Evolutionary conservation across 768 basidiomycete species (phyloP).

Genomic region (Psilocybe tampanensis): DNA sequence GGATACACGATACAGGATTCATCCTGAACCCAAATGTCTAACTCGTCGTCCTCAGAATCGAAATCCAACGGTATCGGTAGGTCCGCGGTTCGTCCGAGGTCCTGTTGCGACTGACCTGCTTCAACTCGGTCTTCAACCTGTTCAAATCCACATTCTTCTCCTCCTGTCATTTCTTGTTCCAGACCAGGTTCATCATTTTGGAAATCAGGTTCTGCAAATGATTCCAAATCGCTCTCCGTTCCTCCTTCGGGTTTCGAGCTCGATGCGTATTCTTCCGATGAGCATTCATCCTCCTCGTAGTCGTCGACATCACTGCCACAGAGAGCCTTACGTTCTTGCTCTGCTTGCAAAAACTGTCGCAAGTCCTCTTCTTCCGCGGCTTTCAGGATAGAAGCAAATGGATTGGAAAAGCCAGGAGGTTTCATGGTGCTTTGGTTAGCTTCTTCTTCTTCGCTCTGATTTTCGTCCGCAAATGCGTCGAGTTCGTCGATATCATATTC

Average conservation of each 20-base stretch:
- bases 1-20: constrained; percentile 42
- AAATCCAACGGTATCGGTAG: constrained; percentile 1
- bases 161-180: not conserved
- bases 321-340: constrained; percentile 50
- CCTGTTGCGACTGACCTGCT: not conserved
- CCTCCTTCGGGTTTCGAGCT: not conserved
- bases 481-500: constrained; percentile 66
- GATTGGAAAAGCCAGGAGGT: not conserved
- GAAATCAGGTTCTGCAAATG: not conserved
- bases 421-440: constrained; percentile 1
- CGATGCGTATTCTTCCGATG: not conserved
- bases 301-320: constrained; percentile 50
- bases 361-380: constrained; percentile 60
- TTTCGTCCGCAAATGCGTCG: constrained; percentile 46
- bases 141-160: not conserved
- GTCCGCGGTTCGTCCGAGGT: not conserved
- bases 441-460: constrained; percentile 27
- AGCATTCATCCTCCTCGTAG: constrained; percentile 15
- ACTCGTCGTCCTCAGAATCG: constrained; percentile 53
- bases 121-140: not conserved
- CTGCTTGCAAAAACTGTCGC: constrained; percentile 67
- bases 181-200: constrained; percentile 7
- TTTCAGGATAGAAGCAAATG: constrained; percentile 15
- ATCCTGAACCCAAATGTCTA: constrained; percentile 37
- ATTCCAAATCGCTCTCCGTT: constrained; percentile 5